Conservation (phyloP, 495 filamentous ascomycete species). For the Podospora anserina region DNA sequence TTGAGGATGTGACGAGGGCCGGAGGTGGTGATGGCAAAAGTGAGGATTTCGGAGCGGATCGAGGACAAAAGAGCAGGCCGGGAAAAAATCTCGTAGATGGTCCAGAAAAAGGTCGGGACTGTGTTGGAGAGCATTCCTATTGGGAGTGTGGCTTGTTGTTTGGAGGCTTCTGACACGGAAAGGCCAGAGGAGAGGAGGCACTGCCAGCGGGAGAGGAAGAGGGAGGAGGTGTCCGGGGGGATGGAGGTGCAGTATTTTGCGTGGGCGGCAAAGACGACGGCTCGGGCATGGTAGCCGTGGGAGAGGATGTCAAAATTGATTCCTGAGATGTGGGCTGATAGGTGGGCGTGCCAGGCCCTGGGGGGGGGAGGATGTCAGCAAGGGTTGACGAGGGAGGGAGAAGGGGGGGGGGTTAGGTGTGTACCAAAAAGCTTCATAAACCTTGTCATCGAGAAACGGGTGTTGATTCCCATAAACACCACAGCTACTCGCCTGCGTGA, state of each 20-base stretch:
- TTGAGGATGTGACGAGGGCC: background rate
- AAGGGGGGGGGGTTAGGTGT: background rate
- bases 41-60: background rate
- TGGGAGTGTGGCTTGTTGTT: background rate
- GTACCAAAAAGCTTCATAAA: background rate
- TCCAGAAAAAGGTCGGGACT: background rate
- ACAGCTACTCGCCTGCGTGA: background rate
- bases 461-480: background rate
- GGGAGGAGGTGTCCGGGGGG: background rate
- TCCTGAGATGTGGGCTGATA: background rate
- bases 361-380: background rate
- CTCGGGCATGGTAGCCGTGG: background rate
- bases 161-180: background rate
- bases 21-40: background rate
- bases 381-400: background rate
- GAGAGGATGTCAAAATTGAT: background rate
- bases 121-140: background rate
- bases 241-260: background rate
- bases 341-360: background rate
- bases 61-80: background rate
- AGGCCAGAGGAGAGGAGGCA: background rate
- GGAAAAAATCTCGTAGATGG: constrained; percentile 3
- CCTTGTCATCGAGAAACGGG: background rate
- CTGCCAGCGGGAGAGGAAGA: background rate
- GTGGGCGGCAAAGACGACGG: background rate